A percentile compares a stretch with the other conserved stretches of the same genome.
These are phyloP conservation scores for Nemania bipapillata DNA, from an alignment of 2,329 filamentous ascomycete species.

Conservation along the genomic window DNA sequence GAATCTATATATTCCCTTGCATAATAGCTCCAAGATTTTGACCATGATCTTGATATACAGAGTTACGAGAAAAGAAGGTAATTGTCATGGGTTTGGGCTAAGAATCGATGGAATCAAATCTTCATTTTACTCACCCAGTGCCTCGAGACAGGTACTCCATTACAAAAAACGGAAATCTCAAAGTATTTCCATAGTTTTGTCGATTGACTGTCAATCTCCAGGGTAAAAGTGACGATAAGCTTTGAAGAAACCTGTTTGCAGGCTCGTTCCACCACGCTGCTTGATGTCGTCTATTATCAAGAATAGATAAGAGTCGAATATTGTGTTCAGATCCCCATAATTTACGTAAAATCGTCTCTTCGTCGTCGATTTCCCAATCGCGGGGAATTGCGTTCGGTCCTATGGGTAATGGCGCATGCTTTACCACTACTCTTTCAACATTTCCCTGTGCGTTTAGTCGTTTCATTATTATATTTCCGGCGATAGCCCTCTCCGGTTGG, in stretches of 20 bases:
- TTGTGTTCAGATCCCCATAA: not conserved
- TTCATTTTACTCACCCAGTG: constrained; percentile 5
- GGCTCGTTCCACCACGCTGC: not conserved
- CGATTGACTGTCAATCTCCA: not conserved
- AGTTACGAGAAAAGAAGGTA: no score
- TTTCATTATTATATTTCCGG: not conserved
- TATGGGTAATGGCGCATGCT: not conserved
- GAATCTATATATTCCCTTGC: no score
- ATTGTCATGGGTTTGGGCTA: not conserved
- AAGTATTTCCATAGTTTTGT: not conserved
- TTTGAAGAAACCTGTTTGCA: not conserved
- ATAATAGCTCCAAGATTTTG: no score
- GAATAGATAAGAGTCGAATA: not conserved
- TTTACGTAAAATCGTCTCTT: not conserved
- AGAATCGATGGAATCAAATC: not conserved
- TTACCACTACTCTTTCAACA: not conserved
- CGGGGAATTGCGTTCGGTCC: not conserved
- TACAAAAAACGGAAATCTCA: constrained; percentile 1
- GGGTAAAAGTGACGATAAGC: not conserved
- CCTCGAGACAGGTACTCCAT: constrained; percentile 19
- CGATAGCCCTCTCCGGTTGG: not conserved
- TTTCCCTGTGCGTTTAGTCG: not conserved
- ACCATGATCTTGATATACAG: no score
- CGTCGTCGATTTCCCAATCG: not conserved
- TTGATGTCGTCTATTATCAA: not conserved